Percentiles rank a stretch among this genome's conserved stretches.
phyloP scores from a whole-genome alignment of 2,329 filamentous ascomycete species.

The Talaromyces pinophilus region DNA sequence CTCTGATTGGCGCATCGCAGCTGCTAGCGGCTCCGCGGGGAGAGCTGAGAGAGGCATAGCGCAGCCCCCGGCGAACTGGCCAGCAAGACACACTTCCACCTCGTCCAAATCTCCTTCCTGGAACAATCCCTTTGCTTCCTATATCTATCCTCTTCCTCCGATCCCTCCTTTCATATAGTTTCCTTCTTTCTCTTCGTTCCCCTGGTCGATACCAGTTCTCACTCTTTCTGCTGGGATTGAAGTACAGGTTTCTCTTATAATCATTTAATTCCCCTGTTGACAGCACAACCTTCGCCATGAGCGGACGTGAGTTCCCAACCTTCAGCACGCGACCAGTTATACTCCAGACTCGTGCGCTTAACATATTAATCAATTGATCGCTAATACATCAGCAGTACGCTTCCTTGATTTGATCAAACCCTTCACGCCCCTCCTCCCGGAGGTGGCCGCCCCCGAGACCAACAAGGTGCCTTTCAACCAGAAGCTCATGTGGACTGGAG shows the following conservation, averaged over 20 bases:
- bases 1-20: slow-evolving; percentile 19
- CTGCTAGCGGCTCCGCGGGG: slow-evolving; percentile 17
- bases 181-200: slow-evolving; percentile 31
- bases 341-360: neutral
- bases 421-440: slow-evolving; percentile 98
- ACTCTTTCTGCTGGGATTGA: slow-evolving; percentile 39
- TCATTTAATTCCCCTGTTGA: slow-evolving; percentile 28
- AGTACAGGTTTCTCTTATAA: slow-evolving; percentile 33
- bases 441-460: slow-evolving; percentile 97
- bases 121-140: slow-evolving; percentile 5
- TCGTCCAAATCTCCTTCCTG: slow-evolving; percentile 5
- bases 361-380: slow-evolving; percentile 24
- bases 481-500: slow-evolving; percentile 90
- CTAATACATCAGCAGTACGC: slow-evolving; percentile 66
- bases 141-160: slow-evolving; percentile 17
- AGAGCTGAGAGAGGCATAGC: slow-evolving; percentile 20
- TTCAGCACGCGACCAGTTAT: slow-evolving; percentile 33
- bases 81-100: slow-evolving; percentile 30
- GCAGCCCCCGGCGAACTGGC: slow-evolving; percentile 27
- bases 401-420: slow-evolving; percentile 99
- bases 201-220: slow-evolving; percentile 29
- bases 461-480: slow-evolving; percentile 96
- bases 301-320: slow-evolving; percentile 55
- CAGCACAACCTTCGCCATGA: slow-evolving; percentile 54
- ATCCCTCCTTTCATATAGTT: slow-evolving; percentile 23